phyloP scores from a whole-genome alignment of 2,329 filamentous ascomycete species.

The Ilyonectria sp. region DNA sequence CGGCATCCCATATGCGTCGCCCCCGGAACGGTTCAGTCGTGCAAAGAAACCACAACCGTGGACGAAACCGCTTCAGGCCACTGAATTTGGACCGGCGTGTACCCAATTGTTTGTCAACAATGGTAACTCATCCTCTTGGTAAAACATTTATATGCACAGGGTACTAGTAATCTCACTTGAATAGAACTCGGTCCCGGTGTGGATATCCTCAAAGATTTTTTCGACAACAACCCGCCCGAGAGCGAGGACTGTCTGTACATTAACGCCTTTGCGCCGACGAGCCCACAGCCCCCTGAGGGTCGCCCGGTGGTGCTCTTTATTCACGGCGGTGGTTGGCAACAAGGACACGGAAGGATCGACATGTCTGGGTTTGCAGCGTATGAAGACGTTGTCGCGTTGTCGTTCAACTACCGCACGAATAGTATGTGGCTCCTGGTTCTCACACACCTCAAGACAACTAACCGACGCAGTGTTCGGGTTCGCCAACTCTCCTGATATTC shows the following conservation, averaged over 20 bases:
- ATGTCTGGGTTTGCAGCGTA: constrained; percentile 46
- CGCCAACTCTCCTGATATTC: constrained; percentile 58
- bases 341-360: constrained; percentile 42
- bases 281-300: constrained; percentile 17
- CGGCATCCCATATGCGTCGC: constrained; percentile 40
- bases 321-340: constrained; percentile 45
- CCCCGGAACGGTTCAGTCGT: constrained; percentile 37
- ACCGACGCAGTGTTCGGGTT: constrained; percentile 57
- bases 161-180: not conserved
- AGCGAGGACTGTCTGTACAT: constrained; percentile 50
- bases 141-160: not conserved
- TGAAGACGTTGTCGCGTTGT: constrained; percentile 48
- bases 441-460: not conserved
- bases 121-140: constrained; percentile 13
- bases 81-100: constrained; percentile 37
- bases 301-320: constrained; percentile 47
- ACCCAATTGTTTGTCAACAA: constrained; percentile 35
- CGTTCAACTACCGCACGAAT: constrained; percentile 48
- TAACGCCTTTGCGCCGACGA: constrained; percentile 47
- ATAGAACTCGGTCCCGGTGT: constrained; percentile 40
- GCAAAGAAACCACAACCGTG: constrained; percentile 34
- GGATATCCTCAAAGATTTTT: constrained; percentile 40
- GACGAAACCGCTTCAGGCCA: constrained; percentile 27
- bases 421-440: constrained; percentile 17
- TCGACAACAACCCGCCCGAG: constrained; percentile 37